Percentiles rank a stretch among this genome's conserved stretches.
phyloP scores from a whole-genome alignment of 805 yeast genomes.

The Ogataea neopini region DNA sequence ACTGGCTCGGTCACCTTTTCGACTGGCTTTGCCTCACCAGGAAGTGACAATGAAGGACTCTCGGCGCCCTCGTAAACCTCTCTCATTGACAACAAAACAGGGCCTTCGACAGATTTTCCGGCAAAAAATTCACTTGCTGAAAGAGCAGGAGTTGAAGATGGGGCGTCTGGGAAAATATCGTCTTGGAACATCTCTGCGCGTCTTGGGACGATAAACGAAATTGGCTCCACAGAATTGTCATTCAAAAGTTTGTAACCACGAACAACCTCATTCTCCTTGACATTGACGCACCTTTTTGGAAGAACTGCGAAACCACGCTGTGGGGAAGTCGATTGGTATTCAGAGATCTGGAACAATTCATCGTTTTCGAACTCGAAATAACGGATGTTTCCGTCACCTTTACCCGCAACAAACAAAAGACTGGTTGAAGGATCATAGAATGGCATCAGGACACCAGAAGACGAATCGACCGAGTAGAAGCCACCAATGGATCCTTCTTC shows the following conservation, averaged over 20 bases:
- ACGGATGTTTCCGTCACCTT: conserved; percentile 97
- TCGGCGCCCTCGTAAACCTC: conserved; percentile 75
- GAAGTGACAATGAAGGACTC: conserved; percentile 46
- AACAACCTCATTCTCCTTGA: conserved; percentile 81
- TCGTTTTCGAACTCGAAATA: conserved; percentile 89
- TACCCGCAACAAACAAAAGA: conserved; percentile 88
- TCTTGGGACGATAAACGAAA: conserved; percentile 92
- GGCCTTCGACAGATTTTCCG: conserved; percentile 83
- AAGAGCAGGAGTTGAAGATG: conserved; percentile 76
- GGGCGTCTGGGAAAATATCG: conserved; percentile 91
- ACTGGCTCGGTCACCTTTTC: no score
- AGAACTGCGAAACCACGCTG: conserved; percentile 94
- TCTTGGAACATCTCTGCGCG: conserved; percentile 89
- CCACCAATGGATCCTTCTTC: conserved; percentile 87
- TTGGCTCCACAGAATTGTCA: conserved; percentile 83
- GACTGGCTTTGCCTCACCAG: conserved; percentile 22
- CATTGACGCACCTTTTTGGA: conserved; percentile 79
- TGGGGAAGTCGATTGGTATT: conserved; percentile 84
- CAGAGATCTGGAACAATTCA: conserved; percentile 80
- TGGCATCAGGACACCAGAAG: conserved; percentile 94
- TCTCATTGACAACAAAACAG: conserved; percentile 73
- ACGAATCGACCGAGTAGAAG: conserved; percentile 79
- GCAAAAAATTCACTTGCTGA: conserved; percentile 75
- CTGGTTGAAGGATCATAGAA: conserved; percentile 79
- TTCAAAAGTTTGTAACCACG: conserved; percentile 84